Percentiles rank a stretch among this genome's conserved stretches.
Conservation (phyloP, 768 basidiomycete species). For the Brasilioporus rufonigricans region DNA sequence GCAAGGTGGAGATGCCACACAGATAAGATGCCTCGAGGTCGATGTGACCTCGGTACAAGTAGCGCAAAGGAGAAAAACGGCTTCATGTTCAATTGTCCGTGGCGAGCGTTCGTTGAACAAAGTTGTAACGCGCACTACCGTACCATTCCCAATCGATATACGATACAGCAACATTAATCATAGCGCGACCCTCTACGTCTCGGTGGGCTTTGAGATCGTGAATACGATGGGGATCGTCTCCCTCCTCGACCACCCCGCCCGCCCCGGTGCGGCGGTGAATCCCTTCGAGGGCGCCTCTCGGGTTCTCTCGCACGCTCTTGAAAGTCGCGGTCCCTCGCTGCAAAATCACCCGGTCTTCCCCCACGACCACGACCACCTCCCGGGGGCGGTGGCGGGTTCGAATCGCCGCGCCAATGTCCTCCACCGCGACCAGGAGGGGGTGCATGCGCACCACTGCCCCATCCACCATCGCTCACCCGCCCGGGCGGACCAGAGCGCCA, state of each 20-base stretch:
- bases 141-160: not conserved
- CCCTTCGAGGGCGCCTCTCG: constrained; percentile 49
- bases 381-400: constrained; percentile 46
- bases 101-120: not conserved
- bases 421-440: constrained; percentile 48
- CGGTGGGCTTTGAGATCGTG: constrained; percentile 43
- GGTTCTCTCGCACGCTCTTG: constrained; percentile 40
- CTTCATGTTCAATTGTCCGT: not conserved
- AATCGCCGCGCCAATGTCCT: constrained; percentile 76
- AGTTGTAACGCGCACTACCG: not conserved
- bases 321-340: constrained; percentile 36
- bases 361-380: constrained; percentile 44
- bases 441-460: constrained; percentile 41
- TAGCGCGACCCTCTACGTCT: constrained; percentile 35
- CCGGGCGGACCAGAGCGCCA: constrained; percentile 36
- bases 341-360: constrained; percentile 34
- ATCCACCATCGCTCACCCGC: constrained; percentile 46
- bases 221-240: constrained; percentile 37
- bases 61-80: too few relatives aligned
- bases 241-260: constrained; percentile 42
- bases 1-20: not conserved
- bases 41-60: not conserved
- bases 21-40: constrained; percentile 11
- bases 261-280: constrained; percentile 48
- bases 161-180: constrained; percentile 25